These are phyloP conservation scores for Meyerozyma sp. DNA, from an alignment of 1,139 yeast genomes.

Conservation along the genomic window DNA sequence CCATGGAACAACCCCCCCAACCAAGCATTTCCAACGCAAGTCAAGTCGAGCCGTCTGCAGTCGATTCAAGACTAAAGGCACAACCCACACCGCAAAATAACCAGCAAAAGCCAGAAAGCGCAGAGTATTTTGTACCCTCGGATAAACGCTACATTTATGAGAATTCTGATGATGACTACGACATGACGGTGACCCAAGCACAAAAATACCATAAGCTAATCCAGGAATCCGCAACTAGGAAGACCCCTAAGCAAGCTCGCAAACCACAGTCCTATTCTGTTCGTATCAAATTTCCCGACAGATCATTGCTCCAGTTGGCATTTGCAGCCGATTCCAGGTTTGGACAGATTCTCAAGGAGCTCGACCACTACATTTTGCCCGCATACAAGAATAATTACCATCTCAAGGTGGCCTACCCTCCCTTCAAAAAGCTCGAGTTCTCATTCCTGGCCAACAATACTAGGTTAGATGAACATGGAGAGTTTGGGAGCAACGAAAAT, in stretches of 20 bases:
- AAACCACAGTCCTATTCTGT: constrained; percentile 27
- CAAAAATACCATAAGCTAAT: constrained; percentile 46
- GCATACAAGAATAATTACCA: constrained; percentile 27
- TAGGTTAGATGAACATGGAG: constrained; percentile 27
- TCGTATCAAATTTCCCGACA: constrained; percentile 52
- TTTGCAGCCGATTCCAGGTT: constrained; percentile 35
- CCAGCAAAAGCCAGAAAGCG: neutral
- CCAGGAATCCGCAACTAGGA: constrained; percentile 29
- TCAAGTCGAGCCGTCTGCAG: no score
- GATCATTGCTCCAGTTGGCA: constrained; percentile 42
- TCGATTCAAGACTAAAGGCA: neutral
- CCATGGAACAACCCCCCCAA: no score
- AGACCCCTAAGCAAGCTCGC: constrained; percentile 18
- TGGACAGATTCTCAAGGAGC: constrained; percentile 33
- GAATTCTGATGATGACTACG: constrained; percentile 44
- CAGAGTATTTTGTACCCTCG: neutral
- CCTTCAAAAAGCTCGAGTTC: constrained; percentile 30
- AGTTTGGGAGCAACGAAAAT: constrained; percentile 24
- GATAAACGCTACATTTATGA: constrained; percentile 18
- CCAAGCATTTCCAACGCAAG: no score
- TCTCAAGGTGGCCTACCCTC: constrained; percentile 39
- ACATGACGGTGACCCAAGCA: constrained; percentile 49
- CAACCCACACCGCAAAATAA: neutral
- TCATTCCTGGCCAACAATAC: constrained; percentile 28
- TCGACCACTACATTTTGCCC: constrained; percentile 34